Percentiles rank a stretch among this genome's conserved stretches.
These are phyloP conservation scores for Neolentinus lepideus DNA, from an alignment of 1,284 basidiomycete species.

Conservation along the genomic window DNA sequence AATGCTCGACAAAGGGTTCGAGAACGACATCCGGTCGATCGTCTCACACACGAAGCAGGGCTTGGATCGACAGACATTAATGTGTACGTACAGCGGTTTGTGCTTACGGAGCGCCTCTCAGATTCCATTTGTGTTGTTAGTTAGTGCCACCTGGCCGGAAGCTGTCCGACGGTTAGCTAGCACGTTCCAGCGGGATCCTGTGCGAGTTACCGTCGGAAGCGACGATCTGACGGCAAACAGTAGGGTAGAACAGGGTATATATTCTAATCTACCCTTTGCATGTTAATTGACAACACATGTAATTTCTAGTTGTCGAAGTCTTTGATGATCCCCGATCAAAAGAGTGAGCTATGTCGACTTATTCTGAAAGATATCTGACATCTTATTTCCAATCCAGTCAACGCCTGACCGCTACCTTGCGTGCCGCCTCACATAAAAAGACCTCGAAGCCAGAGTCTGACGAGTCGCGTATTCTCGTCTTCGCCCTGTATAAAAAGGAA, in stretches of 20 bases:
- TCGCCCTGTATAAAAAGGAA: conserved; percentile 98
- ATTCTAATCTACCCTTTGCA: neutral
- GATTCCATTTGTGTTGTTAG: conserved; percentile 31
- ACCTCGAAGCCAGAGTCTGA: conserved; percentile 32
- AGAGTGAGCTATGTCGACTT: conserved; percentile 62
- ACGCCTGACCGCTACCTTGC: conserved; percentile 62
- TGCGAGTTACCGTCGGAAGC: conserved; percentile 91
- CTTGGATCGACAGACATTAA: conserved; percentile 77
- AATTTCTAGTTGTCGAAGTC: conserved; percentile 64
- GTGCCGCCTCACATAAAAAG: conserved; percentile 58
- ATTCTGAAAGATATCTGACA: neutral
- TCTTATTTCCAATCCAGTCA: conserved; percentile 34
- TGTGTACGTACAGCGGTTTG: conserved; percentile 61
- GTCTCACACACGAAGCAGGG: conserved; percentile 73
- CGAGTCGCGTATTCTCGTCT: conserved; percentile 80
- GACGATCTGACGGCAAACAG: conserved; percentile 96
- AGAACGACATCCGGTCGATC: conserved; percentile 95
- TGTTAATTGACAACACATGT: neutral
- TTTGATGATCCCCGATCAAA: conserved; percentile 85
- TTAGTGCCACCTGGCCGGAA: conserved; percentile 98
- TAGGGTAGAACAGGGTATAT: conserved; percentile 65
- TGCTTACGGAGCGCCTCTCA: conserved; percentile 3
- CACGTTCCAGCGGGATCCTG: conserved; percentile 82
- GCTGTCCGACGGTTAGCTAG: conserved; percentile 91
- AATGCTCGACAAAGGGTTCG: conserved; percentile 98